A percentile compares a stretch with the other conserved stretches of the same genome.
These are phyloP conservation scores for Clonostachys sp. DNA, from an alignment of 2,329 filamentous ascomycete genomes.

Conservation along the genomic window DNA sequence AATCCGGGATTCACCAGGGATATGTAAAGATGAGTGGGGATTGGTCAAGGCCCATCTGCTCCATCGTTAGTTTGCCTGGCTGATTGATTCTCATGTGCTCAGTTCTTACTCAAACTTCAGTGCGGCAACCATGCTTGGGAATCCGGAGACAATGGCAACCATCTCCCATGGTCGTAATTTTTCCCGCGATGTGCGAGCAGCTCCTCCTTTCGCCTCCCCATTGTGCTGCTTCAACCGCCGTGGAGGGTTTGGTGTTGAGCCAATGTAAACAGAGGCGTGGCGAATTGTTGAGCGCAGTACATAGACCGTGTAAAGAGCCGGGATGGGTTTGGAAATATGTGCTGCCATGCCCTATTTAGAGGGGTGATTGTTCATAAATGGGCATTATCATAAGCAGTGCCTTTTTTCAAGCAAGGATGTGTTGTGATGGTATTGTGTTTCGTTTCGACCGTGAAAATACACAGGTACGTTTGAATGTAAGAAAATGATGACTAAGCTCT, in stretches of 20 bases:
- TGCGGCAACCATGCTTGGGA: slow-evolving; percentile 80
- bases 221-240: slow-evolving; percentile 90
- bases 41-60: slow-evolving; percentile 88
- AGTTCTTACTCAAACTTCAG: slow-evolving; percentile 85
- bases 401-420: too few species aligned
- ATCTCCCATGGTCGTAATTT: slow-evolving; percentile 85
- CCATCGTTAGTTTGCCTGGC: neutral
- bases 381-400: too few species aligned
- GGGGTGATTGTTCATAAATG: neutral
- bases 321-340: slow-evolving; percentile 52
- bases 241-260: slow-evolving; percentile 84
- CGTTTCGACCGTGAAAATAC: too few species aligned
- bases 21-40: slow-evolving; percentile 74
- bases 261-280: slow-evolving; percentile 74
- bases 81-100: neutral
- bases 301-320: slow-evolving; percentile 91
- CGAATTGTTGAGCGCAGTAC: slow-evolving; percentile 78
- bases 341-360: neutral
- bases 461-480: neutral
- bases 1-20: slow-evolving; percentile 60
- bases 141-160: slow-evolving; percentile 80
- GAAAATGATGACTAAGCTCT: slow-evolving; percentile 5
- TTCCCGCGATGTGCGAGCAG: slow-evolving; percentile 64
- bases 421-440: too few species aligned
- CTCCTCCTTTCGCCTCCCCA: slow-evolving; percentile 76